Percentiles rank a stretch among this genome's conserved stretches.
phyloP scores from a whole-genome alignment of 2,329 filamentous ascomycete genomes.

The Apiospora arundinis region DNA sequence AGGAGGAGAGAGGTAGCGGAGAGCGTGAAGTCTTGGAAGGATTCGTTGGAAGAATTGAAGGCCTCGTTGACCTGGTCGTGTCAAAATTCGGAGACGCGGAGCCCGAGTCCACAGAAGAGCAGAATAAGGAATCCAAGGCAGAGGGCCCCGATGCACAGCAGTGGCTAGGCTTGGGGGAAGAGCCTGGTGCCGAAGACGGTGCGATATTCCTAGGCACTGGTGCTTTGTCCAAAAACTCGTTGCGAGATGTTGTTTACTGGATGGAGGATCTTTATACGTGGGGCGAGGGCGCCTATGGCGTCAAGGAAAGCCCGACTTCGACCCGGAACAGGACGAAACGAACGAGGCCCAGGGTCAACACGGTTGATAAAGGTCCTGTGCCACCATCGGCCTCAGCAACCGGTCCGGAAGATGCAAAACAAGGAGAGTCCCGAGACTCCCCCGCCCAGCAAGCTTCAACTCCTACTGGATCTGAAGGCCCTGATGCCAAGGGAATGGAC shows the following conservation, averaged over 20 bases:
- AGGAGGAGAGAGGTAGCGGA: slow-evolving; percentile 92
- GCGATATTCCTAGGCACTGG: slow-evolving; percentile 86
- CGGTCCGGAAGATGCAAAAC: not conserved
- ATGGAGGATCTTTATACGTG: slow-evolving; percentile 86
- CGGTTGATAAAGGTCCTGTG: slow-evolving; percentile 22
- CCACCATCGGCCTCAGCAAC: slow-evolving; percentile 24
- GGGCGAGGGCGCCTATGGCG: slow-evolving; percentile 84
- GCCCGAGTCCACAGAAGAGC: slow-evolving; percentile 31
- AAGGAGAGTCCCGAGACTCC: not conserved
- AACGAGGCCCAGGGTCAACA: slow-evolving; percentile 35
- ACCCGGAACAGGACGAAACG: slow-evolving; percentile 57
- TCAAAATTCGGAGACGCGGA: slow-evolving; percentile 73
- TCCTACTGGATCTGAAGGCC: slow-evolving; percentile 28
- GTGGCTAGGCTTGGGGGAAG: slow-evolving; percentile 78
- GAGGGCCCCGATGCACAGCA: slow-evolving; percentile 40
- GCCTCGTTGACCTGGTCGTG: slow-evolving; percentile 86
- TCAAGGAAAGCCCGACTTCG: slow-evolving; percentile 78
- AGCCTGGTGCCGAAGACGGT: slow-evolving; percentile 77
- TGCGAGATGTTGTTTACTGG: slow-evolving; percentile 81
- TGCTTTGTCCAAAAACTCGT: slow-evolving; percentile 71
- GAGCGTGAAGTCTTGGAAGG: slow-evolving; percentile 93
- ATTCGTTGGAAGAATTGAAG: slow-evolving; percentile 79
- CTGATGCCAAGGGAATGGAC: slow-evolving; percentile 52
- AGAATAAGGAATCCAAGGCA: slow-evolving; percentile 25
- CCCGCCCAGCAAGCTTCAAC: slow-evolving; percentile 21